Evolutionary conservation across 2,329 filamentous ascomycete species (phyloP).

Genomic region (Colletotrichum sidae): DNA sequence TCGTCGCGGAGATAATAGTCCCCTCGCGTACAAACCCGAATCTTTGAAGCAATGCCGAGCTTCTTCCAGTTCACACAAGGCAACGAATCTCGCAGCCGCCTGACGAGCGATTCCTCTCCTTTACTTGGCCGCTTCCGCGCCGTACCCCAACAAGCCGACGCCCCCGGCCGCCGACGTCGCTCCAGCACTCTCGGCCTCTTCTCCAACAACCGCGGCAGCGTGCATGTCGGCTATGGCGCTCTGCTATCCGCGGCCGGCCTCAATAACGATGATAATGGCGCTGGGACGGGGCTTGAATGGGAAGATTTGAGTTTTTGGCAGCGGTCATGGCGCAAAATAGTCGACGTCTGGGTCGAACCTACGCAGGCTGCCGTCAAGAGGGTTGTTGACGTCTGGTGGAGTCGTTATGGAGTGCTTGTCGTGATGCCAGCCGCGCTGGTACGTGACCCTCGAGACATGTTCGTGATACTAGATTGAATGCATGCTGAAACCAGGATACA

Average conservation of each 20-base stretch:
- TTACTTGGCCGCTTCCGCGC: conserved; percentile 75
- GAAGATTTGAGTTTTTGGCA: conserved; percentile 50
- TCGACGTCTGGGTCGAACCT: conserved; percentile 71
- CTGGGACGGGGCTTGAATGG: conserved; percentile 45
- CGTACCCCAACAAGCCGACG: conserved; percentile 59
- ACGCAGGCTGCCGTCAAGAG: conserved; percentile 68
- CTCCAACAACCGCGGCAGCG: conserved; percentile 58
- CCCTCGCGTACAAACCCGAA: conserved; percentile 28
- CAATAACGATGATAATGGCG: conserved; percentile 44
- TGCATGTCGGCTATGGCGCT: conserved; percentile 68
- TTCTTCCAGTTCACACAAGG: conserved; percentile 78
- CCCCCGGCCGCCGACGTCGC: conserved; percentile 42
- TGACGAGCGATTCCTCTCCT: conserved; percentile 66
- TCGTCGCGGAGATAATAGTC: conserved; percentile 22
- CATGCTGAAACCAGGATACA: conserved; percentile 42
- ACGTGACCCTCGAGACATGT: conserved; percentile 43
- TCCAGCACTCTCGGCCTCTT: conserved; percentile 47
- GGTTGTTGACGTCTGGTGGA: conserved; percentile 73
- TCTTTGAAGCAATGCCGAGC: conserved; percentile 62
- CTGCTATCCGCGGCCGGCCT: conserved; percentile 57
- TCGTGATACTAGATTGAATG: conserved; percentile 20
- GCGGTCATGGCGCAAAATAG: conserved; percentile 49
- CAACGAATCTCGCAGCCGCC: conserved; percentile 66
- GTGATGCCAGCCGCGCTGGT: conserved; percentile 71
- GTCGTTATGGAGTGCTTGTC: conserved; percentile 70